Conservation (phyloP, 306 rosid genomes). For the Quercus dentata region DNA sequence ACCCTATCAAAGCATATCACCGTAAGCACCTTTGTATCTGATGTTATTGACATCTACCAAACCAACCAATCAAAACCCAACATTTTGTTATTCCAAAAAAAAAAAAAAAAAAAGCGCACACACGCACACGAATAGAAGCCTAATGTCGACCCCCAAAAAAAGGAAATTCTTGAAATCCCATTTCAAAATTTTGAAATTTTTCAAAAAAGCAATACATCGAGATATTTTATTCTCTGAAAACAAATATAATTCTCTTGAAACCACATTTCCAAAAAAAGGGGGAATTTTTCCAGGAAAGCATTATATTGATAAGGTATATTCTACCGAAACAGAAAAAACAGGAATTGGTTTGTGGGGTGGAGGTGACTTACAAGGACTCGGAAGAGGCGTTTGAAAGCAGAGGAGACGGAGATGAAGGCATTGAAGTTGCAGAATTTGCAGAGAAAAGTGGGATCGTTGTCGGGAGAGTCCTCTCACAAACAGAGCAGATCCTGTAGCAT, state of each 20-base stretch:
- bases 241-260: neutral
- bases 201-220: neutral
- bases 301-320: neutral
- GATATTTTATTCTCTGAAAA: neutral
- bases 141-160: too few species aligned
- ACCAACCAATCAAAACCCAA: neutral
- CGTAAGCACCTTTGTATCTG: slow-evolving; percentile 52
- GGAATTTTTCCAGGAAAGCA: too few species aligned
- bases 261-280: neutral
- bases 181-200: too few species aligned
- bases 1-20: slow-evolving; percentile 68
- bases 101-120: too few species aligned
- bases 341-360: neutral
- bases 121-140: too few species aligned
- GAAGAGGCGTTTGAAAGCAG: slow-evolving; percentile 10
- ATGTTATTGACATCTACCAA: slow-evolving; percentile 67
- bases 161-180: too few species aligned
- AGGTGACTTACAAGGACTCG: slow-evolving; percentile 48
- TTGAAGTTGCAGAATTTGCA: slow-evolving; percentile 52
- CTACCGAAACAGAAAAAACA: neutral
- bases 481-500: slow-evolving; percentile 56
- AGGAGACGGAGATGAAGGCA: slow-evolving; percentile 32
- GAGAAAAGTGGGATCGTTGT: slow-evolving; percentile 13
- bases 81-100: neutral
- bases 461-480: slow-evolving; percentile 60